Base-by-base conservation (phyloP, 2,329 filamentous ascomycete genomes). In the Penicillium crustosum region DNA sequence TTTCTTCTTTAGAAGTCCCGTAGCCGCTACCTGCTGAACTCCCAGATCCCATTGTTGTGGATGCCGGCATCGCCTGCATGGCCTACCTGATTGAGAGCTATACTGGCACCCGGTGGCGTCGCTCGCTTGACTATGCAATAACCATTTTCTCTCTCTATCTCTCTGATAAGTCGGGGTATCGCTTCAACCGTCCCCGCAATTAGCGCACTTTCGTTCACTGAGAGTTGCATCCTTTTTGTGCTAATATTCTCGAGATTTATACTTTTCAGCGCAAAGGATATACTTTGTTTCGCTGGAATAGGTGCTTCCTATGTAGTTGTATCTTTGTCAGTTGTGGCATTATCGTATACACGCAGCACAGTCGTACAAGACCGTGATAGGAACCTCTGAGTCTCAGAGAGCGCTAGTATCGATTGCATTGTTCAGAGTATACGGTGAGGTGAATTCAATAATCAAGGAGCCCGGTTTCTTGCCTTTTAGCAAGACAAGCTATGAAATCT, bases 21-120 rank as follows among this genome's bases (percentile, higher is more conserved):
- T n/a, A 13, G n/a, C 38, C 38, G 38, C 38, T 41, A 41, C 38
- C 19, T 2, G 19, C 38, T 3, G 2, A 21, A 0, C 38, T 41
- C 1, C 38, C 6, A 4, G 36, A 12, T 41, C 10, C 38, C 1
- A 21, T 5, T 13, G 4, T 12, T 0, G 5, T 41, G 1, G 5
- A 1, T 0, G 5, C n/a, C 5, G 5, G n/a, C 5, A 2, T 39
- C 38, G 9, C 2, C 12, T 4, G 9, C 12, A 1, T 23, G 23
- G 2, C 5, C 23, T 23, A 3, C 23, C 5, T 23, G 23, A 47
- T 35, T 10, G 7, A 48, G n/a, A 48, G 45, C 19, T 48, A 36
- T 13, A 2, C 19, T 2, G 29, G 45, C 3, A 48, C 13, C 19
- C 4, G 13, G 12, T 48, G 7, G 13, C 36, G 6, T 2, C 45